Conservation (phyloP, 2,329 filamentous ascomycete genomes). For the Neocucurbitaria cava region DNA sequence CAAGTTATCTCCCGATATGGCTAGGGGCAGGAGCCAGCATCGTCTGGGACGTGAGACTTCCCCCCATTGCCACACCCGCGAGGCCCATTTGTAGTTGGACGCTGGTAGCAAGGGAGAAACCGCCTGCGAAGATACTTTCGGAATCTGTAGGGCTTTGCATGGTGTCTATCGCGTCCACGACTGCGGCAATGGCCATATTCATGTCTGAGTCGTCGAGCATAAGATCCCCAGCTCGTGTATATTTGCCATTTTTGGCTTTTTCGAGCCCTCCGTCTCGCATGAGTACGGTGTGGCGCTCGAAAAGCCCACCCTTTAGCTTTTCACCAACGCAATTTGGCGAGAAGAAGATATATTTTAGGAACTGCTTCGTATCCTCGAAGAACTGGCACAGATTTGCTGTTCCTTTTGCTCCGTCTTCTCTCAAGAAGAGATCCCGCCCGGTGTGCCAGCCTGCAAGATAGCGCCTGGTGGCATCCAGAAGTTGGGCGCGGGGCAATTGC, state of each 20-base stretch:
- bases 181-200: conserved; percentile 10
- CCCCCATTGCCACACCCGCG: background rate
- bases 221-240: background rate
- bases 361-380: background rate
- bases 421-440: background rate
- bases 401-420: too few relatives aligned
- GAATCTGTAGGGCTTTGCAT: background rate
- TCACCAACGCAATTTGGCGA: background rate
- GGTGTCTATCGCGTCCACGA: conserved; percentile 16
- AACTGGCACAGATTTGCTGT: background rate
- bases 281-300: background rate
- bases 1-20: background rate
- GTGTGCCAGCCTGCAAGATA: background rate
- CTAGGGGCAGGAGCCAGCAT: conserved; percentile 18
- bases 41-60: conserved; percentile 6
- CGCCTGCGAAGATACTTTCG: conserved; percentile 3
- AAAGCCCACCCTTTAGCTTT: background rate
- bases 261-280: too few relatives aligned
- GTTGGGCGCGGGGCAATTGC: background rate
- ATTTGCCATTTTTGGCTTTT: too few relatives aligned
- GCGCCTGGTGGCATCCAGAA: background rate
- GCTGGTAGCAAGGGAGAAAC: conserved; percentile 8
- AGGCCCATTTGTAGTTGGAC: background rate
- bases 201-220: background rate
- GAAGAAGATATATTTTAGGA: background rate